These are phyloP conservation scores for Dryas integrifolia DNA, from an alignment of 331 rosid genomes.

Conservation along the genomic window DNA sequence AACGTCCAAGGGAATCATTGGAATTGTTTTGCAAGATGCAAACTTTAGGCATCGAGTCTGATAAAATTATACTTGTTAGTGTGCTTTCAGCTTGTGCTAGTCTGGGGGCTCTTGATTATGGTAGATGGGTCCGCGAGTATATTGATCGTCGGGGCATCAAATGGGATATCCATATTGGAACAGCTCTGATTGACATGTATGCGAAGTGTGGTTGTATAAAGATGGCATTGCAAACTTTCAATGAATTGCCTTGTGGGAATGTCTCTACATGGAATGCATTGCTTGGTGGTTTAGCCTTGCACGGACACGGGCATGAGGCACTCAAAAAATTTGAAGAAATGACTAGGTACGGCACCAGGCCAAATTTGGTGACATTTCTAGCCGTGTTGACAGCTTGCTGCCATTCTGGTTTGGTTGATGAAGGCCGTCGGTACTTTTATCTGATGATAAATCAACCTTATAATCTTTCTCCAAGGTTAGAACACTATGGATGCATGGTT, in stretches of 20 bases:
- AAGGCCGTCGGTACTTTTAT: slow-evolving; percentile 54
- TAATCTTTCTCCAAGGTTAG: slow-evolving; percentile 56
- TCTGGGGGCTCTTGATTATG: slow-evolving; percentile 68
- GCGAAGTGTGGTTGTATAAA: slow-evolving; percentile 70
- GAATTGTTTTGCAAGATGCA: slow-evolving; percentile 60
- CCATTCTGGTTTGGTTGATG: slow-evolving; percentile 70
- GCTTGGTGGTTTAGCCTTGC: slow-evolving; percentile 68
- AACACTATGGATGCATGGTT: slow-evolving; percentile 84
- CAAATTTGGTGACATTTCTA: slow-evolving; percentile 74
- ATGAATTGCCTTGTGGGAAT: slow-evolving; percentile 54
- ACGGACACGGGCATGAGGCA: slow-evolving; percentile 60
- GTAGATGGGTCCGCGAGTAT: slow-evolving; percentile 71
- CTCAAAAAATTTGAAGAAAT: slow-evolving; percentile 50
- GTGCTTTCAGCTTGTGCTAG: slow-evolving; percentile 80
- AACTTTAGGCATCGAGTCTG: slow-evolving; percentile 48
- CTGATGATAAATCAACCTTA: slow-evolving; percentile 43
- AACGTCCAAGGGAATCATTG: slow-evolving; percentile 55
- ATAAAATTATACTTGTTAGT: slow-evolving; percentile 59
- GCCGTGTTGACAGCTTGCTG: slow-evolving; percentile 76
- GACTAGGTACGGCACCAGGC: slow-evolving; percentile 48
- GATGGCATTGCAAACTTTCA: slow-evolving; percentile 50
- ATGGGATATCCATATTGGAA: slow-evolving; percentile 68
- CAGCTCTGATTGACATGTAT: slow-evolving; percentile 77
- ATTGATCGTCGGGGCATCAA: slow-evolving; percentile 48
- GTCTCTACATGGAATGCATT: slow-evolving; percentile 75